These are phyloP conservation scores for Suhomyces kilbournensis DNA, from an alignment of 805 yeast species.

Conservation along the genomic window DNA sequence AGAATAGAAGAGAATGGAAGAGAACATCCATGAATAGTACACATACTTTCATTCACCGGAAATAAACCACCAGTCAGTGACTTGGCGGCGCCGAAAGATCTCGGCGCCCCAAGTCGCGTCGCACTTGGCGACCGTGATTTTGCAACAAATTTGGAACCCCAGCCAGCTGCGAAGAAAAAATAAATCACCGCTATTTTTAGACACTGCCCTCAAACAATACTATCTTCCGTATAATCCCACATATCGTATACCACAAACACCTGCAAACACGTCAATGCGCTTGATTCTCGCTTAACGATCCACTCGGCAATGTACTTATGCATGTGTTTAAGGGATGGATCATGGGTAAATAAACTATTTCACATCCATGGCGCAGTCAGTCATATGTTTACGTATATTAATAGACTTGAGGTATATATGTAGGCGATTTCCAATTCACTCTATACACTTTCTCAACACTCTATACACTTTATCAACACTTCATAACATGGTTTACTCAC, in stretches of 20 bases:
- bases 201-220: background rate
- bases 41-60: no score
- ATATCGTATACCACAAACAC: background rate
- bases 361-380: background rate
- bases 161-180: slow-evolving; percentile 1
- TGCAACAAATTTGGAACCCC: background rate
- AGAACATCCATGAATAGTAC: no score
- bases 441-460: no score
- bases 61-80: background rate
- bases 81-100: background rate
- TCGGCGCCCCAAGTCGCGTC: background rate
- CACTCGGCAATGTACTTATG: background rate
- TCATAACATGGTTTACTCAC: slow-evolving; percentile 7
- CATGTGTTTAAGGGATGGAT: background rate
- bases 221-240: background rate
- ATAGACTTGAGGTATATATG: background rate
- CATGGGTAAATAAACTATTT: no score
- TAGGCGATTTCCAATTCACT: no score
- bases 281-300: background rate
- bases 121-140: slow-evolving; percentile 1
- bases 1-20: no score
- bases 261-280: background rate
- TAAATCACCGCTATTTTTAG: background rate
- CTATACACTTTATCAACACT: no score
- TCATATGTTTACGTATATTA: background rate